Conservation (phyloP, 2,329 filamentous ascomycete genomes). For the Diaporthe humulicola region DNA sequence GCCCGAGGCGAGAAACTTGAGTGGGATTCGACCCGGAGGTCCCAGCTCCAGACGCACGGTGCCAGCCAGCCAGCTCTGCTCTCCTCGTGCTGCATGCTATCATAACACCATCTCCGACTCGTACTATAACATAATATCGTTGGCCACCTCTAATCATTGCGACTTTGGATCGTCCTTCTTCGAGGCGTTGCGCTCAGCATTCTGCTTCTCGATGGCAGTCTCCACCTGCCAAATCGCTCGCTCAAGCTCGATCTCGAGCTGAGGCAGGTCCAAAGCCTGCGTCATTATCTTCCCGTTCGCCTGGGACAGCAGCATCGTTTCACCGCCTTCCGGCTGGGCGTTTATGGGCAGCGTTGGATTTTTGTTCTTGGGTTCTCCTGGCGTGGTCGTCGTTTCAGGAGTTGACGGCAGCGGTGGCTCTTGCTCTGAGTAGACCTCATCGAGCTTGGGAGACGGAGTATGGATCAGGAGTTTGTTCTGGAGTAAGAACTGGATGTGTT, state of each 20-base stretch:
- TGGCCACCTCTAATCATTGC: slow-evolving; percentile 30
- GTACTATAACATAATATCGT: slow-evolving; percentile 34
- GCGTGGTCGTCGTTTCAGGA: slow-evolving; percentile 44
- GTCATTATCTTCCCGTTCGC: slow-evolving; percentile 50
- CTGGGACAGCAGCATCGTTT: slow-evolving; percentile 57
- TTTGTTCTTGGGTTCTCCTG: slow-evolving; percentile 42
- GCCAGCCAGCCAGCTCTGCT: slow-evolving; percentile 16
- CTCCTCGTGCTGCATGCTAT: slow-evolving; percentile 25
- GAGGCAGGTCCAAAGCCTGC: slow-evolving; percentile 74
- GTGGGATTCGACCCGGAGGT: slow-evolving; percentile 31
- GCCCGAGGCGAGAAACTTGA: slow-evolving; percentile 21
- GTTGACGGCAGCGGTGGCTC: slow-evolving; percentile 45
- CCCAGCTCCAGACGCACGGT: slow-evolving; percentile 6
- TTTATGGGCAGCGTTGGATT: slow-evolving; percentile 42
- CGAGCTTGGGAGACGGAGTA: slow-evolving; percentile 76
- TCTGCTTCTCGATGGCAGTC: slow-evolving; percentile 57
- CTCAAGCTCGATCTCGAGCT: slow-evolving; percentile 80
- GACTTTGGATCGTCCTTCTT: slow-evolving; percentile 38
- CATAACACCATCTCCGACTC: slow-evolving; percentile 22
- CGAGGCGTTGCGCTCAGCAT: slow-evolving; percentile 39
- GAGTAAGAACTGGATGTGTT: slow-evolving; percentile 85
- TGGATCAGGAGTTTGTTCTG: slow-evolving; percentile 78
- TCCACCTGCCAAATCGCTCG: slow-evolving; percentile 82
- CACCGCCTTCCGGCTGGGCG: slow-evolving; percentile 49
- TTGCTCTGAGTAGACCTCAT: slow-evolving; percentile 74